These are phyloP conservation scores for Pseudocercospora fuligena DNA, from an alignment of 2,329 filamentous ascomycete genomes.

Conservation along the genomic window DNA sequence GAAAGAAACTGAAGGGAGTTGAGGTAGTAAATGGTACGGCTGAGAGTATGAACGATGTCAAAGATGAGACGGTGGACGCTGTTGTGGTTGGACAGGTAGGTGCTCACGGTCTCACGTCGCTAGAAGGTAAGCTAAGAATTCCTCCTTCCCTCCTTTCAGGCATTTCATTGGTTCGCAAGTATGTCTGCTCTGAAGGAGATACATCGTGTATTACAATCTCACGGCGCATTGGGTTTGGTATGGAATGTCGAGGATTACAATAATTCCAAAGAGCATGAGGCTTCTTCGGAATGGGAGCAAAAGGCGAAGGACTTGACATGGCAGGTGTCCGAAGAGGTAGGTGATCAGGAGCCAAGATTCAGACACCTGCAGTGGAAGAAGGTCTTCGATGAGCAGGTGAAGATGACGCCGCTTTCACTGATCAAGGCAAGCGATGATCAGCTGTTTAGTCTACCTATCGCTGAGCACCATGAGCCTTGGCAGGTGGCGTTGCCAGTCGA, in stretches of 20 bases:
- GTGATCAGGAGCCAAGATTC: slow-evolving; percentile 68
- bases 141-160: slow-evolving; percentile 30
- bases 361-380: slow-evolving; percentile 67
- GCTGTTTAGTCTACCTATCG: slow-evolving; percentile 67
- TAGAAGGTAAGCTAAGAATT: slow-evolving; percentile 23
- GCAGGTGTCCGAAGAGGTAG: slow-evolving; percentile 58
- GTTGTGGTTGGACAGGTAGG: slow-evolving; percentile 71
- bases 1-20: slow-evolving; percentile 63
- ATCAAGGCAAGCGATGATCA: slow-evolving; percentile 49
- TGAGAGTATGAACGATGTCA: slow-evolving; percentile 58
- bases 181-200: slow-evolving; percentile 67
- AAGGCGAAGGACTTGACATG: slow-evolving; percentile 64
- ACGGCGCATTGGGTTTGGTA: slow-evolving; percentile 66
- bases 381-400: slow-evolving; percentile 66
- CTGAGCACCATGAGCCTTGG: slow-evolving; percentile 62
- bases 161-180: slow-evolving; percentile 68
- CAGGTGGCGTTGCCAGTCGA: slow-evolving; percentile 63
- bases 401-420: slow-evolving; percentile 54
- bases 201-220: slow-evolving; percentile 66
- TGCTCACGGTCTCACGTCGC: slow-evolving; percentile 11
- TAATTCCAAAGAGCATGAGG: slow-evolving; percentile 60
- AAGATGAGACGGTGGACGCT: slow-evolving; percentile 65
- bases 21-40: slow-evolving; percentile 63
- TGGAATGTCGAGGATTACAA: slow-evolving; percentile 66
- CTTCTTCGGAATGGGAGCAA: slow-evolving; percentile 65